A percentile compares a stretch with the other conserved stretches of the same genome.
phyloP scores from a whole-genome alignment of 106 monocot species.

The Agapanthus africanus region DNA sequence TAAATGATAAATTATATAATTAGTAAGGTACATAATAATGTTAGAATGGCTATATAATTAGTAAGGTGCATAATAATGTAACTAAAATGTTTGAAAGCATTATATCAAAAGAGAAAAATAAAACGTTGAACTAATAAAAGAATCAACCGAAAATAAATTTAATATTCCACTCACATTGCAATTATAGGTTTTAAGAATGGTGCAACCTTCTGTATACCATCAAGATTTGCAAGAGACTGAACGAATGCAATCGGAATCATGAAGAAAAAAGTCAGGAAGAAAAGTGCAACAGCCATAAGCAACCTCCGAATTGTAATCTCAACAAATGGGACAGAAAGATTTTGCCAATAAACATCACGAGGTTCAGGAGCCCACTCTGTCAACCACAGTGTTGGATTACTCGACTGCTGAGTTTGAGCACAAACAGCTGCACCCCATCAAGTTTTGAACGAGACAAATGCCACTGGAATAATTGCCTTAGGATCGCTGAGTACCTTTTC shows the following conservation, averaged over 20 bases:
- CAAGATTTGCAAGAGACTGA: slow-evolving; percentile 86
- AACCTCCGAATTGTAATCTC: slow-evolving; percentile 58
- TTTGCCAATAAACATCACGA: slow-evolving; percentile 88
- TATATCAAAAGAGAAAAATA: neutral
- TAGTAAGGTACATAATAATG: too few relatives aligned
- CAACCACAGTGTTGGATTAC: slow-evolving; percentile 90
- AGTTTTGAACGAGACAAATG: slow-evolving; percentile 82
- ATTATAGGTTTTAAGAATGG: slow-evolving; percentile 74
- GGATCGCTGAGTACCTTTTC: slow-evolving; percentile 48
- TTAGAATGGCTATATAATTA: too few relatives aligned
- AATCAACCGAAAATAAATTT: too few relatives aligned
- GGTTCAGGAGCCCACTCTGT: slow-evolving; percentile 97
- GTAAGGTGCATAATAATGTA: too few relatives aligned
- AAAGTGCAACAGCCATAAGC: slow-evolving; percentile 59
- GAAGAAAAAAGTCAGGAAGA: slow-evolving; percentile 84
- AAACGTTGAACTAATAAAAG: slow-evolving; percentile 1
- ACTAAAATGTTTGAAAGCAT: neutral
- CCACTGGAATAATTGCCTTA: slow-evolving; percentile 62
- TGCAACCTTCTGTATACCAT: slow-evolving; percentile 55
- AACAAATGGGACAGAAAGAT: slow-evolving; percentile 84
- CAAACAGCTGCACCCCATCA: slow-evolving; percentile 90
- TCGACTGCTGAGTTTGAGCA: slow-evolving; percentile 92
- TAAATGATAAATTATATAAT: too few relatives aligned
- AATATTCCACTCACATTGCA: slow-evolving; percentile 45
- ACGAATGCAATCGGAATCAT: slow-evolving; percentile 90